phyloP scores from a whole-genome alignment of 2,329 filamentous ascomycete species.

The Chrysoporthe puriensis region DNA sequence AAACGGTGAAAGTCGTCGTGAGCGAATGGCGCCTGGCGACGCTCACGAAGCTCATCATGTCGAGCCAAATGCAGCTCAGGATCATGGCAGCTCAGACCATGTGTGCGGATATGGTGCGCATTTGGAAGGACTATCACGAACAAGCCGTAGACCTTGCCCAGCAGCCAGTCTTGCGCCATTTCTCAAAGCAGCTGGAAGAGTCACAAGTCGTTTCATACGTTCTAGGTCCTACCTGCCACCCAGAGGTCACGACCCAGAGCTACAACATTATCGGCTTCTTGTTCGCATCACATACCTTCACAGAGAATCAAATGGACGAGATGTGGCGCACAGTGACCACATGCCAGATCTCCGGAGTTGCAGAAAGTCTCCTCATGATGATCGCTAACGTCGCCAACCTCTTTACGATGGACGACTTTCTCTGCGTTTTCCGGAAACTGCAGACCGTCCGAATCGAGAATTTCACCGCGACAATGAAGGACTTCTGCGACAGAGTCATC shows the following conservation, averaged over 20 bases:
- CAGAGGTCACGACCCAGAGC: constrained; percentile 81
- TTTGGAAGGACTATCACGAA: constrained; percentile 65
- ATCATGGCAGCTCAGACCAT: constrained; percentile 78
- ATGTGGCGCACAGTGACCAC: constrained; percentile 84
- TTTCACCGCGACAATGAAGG: constrained; percentile 65
- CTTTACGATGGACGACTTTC: constrained; percentile 52
- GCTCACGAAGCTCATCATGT: constrained; percentile 73
- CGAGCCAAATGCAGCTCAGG: constrained; percentile 87
- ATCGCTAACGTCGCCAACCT: constrained; percentile 52
- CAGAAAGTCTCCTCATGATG: constrained; percentile 77
- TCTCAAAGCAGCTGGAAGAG: constrained; percentile 70
- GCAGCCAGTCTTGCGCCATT: constrained; percentile 61
- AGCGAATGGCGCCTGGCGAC: constrained; percentile 72
- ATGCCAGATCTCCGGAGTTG: constrained; percentile 83
- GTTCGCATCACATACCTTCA: constrained; percentile 76
- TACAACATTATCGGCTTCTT: constrained; percentile 87
- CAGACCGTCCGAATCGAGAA: constrained; percentile 63
- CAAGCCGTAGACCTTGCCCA: constrained; percentile 42
- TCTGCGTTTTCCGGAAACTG: constrained; percentile 74
- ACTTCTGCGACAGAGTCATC: constrained; percentile 63
- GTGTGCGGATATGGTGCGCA: constrained; percentile 68
- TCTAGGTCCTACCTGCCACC: constrained; percentile 87
- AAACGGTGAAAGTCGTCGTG: constrained; percentile 55
- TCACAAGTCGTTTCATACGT: constrained; percentile 83
- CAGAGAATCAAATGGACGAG: constrained; percentile 70